A percentile compares a stretch with the other conserved stretches of the same genome.
Conservation (phyloP, 331 rosid genomes). For the Dryas integrifolia region DNA sequence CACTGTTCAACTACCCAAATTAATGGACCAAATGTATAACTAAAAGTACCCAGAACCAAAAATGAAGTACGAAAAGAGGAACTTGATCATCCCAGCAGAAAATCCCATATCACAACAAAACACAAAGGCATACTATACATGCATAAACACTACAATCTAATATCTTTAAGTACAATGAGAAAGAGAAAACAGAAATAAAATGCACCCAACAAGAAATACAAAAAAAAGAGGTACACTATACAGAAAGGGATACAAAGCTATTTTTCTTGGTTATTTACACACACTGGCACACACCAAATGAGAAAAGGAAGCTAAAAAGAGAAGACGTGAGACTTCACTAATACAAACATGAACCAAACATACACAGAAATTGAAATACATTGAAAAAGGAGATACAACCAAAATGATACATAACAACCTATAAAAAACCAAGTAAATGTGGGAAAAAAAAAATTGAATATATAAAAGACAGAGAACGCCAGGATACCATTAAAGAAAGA, state of each 20-base stretch:
- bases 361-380: not conserved
- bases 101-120: not conserved
- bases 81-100: slow-evolving; percentile 5
- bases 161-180: not conserved
- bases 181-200: not conserved
- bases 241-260: not conserved
- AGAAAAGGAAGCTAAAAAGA: not conserved
- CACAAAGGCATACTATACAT: not conserved
- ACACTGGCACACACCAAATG: not conserved
- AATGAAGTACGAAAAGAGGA: slow-evolving; percentile 1
- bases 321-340: not conserved
- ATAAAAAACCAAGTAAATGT: too few species aligned
- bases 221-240: not conserved
- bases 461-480: not conserved
- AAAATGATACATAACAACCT: not conserved
- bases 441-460: not conserved
- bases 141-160: not conserved
- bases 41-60: not conserved
- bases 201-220: not conserved
- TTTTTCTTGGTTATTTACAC: not conserved
- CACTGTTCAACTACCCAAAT: not conserved
- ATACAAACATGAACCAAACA: slow-evolving; percentile 9
- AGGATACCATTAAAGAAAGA: not conserved
- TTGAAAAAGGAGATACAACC: not conserved
- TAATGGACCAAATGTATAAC: too few species aligned